Evolutionary conservation across 306 rosid genomes (phyloP), one percentile per base, ranked within the genome.

Genomic region (Glycine latifolia): DNA sequence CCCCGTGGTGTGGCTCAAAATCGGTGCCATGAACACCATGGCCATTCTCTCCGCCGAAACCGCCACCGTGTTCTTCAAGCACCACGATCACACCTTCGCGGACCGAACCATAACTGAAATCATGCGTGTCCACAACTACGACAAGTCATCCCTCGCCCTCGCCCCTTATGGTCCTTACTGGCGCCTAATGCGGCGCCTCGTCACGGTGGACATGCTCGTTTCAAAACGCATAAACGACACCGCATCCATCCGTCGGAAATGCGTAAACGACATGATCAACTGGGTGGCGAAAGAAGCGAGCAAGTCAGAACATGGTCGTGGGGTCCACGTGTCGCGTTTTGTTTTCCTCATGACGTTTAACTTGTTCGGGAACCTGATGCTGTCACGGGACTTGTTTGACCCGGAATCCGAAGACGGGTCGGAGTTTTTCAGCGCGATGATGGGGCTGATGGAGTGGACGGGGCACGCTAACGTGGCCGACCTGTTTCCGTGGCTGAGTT

Each of bases 131-230:
- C 85, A 85, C 13, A 82, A 75, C 58, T 92, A 91, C 81, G 60
- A 89, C 66, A 83, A 91, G 4, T 85, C 92, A 3, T 92, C 94
- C 1, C 0, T 92, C 0, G 94, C 92, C 11, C 26, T 92, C 0
- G 89, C 95, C 0, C 92, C 93, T 16, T 92, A 91, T 43, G 95
- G 95, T 47, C 4, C 92, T 8, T 86, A 80, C 46, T 92, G 95
- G 97, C 97, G 93, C n/a, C 81, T 86, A 17, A 37, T 88, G 83
- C 84, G 92, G 4, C 85, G 90, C 26, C 85, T 92, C 0, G 82
- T 91, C 48, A 87, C 90, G 5, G 87, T 87, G 0, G 92, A 91
- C 71, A 92, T 92, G 92, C 35, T 92, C 3, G 88, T 79, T 0
- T 7, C n/a, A 1, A 88, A 86, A 73, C 88, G 95, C 76, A 83